Evolutionary conservation across 2,329 filamentous ascomycete genomes (phyloP).

Genomic region (Penicillium expansum): DNA sequence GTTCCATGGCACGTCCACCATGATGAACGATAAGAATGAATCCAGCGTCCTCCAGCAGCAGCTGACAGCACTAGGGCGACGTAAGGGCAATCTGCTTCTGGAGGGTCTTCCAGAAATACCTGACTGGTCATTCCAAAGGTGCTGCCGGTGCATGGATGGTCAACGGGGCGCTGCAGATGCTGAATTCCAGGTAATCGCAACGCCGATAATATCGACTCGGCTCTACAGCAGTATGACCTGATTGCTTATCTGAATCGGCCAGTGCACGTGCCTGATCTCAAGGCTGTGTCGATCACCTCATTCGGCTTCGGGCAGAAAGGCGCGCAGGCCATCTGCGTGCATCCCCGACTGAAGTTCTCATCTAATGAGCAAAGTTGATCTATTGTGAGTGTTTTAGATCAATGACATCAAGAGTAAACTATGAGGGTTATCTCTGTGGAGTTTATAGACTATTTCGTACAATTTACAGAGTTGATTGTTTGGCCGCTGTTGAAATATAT

Average conservation of each 20-base stretch:
- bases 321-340: constrained; percentile 35
- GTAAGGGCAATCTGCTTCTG: constrained; percentile 88
- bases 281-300: constrained; percentile 40
- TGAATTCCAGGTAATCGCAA: constrained; percentile 95
- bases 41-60: constrained; percentile 93
- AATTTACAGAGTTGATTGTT: too few species aligned
- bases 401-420: too few species aligned
- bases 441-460: too few species aligned
- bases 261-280: constrained; percentile 25
- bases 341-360: too few species aligned
- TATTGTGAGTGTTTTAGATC: too few species aligned
- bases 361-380: too few species aligned
- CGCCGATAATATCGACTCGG: constrained; percentile 81
- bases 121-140: constrained; percentile 97
- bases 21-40: constrained; percentile 98
- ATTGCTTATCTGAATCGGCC: constrained; percentile 34
- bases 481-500: too few species aligned
- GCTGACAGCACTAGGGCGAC: constrained; percentile 83
- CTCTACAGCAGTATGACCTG: constrained; percentile 30
- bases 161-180: constrained; percentile 91
- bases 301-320: too few species aligned
- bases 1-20: constrained; percentile 96
- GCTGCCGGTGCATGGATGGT: constrained; percentile 98
- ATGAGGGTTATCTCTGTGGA: too few species aligned
- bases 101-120: constrained; percentile 98